Evolutionary conservation across 805 yeast genomes (phyloP).

Genomic region (Wickerhamiella shivajii): DNA sequence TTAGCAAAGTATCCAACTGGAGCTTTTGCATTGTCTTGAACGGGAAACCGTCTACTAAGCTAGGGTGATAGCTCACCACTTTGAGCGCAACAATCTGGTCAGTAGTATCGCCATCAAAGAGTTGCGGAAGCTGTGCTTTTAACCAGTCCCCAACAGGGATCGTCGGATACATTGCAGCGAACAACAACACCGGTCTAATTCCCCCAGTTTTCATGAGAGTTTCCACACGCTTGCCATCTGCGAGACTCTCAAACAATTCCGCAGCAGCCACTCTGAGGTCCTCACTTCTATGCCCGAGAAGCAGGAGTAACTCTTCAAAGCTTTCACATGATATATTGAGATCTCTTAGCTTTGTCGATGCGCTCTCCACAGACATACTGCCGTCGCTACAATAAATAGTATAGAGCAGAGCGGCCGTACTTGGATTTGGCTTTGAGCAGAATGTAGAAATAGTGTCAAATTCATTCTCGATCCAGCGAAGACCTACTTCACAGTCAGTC

Average conservation of each 20-base stretch:
- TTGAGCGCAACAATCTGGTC: conserved; percentile 7
- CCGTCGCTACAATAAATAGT: conserved; percentile 1
- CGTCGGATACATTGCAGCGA: conserved; percentile 8
- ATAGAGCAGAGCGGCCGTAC: neutral
- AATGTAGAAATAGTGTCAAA: neutral
- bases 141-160: conserved; percentile 9
- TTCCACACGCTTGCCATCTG: conserved; percentile 1
- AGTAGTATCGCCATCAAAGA: neutral
- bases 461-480: neutral
- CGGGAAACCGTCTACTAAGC: conserved; percentile 2
- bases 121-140: neutral
- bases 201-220: conserved; percentile 5
- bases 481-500: neutral
- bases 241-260: neutral
- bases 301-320: conserved; percentile 7
- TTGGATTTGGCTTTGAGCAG: conserved; percentile 1
- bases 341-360: conserved; percentile 2
- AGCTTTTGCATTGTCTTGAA: conserved; percentile 1
- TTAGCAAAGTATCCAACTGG: neutral
- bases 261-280: neutral
- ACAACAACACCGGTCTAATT: conserved; percentile 3
- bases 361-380: neutral
- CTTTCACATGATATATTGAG: neutral
- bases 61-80: conserved; percentile 5
- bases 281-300: neutral